Conservation (phyloP, 495 filamentous ascomycete genomes). For the Poronia punctata region DNA sequence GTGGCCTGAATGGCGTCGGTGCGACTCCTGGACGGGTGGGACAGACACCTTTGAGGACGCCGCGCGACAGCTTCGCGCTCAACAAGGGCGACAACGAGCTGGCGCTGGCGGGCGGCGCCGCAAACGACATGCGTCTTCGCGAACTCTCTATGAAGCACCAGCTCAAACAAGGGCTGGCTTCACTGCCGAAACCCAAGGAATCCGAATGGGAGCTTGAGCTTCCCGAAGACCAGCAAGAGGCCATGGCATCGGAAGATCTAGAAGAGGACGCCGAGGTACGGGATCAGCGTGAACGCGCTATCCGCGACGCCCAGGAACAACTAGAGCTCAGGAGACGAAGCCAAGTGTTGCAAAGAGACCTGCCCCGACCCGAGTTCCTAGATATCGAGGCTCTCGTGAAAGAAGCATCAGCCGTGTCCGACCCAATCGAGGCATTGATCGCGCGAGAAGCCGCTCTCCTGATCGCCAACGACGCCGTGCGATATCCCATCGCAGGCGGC, state of each 20-base stretch:
- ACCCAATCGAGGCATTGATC: conserved; percentile 48
- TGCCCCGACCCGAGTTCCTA: conserved; percentile 71
- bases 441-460: conserved; percentile 69
- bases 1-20: conserved; percentile 58
- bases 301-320: conserved; percentile 61
- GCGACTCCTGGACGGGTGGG: conserved; percentile 67
- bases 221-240: conserved; percentile 74
- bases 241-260: conserved; percentile 40
- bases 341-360: conserved; percentile 76
- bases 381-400: conserved; percentile 64
- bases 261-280: conserved; percentile 82
- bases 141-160: conserved; percentile 65
- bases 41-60: conserved; percentile 85
- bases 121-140: conserved; percentile 66
- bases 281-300: conserved; percentile 63
- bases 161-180: conserved; percentile 66
- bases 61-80: conserved; percentile 80
- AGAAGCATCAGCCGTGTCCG: conserved; percentile 37
- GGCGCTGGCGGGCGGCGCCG: conserved; percentile 67
- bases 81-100: conserved; percentile 61
- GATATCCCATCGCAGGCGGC: conserved; percentile 60
- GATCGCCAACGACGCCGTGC: conserved; percentile 72
- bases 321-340: conserved; percentile 78
- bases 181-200: conserved; percentile 85
- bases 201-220: conserved; percentile 87